Conservation (phyloP, 176 grass and related monocot species). For the Phoenix dactylifera region DNA sequence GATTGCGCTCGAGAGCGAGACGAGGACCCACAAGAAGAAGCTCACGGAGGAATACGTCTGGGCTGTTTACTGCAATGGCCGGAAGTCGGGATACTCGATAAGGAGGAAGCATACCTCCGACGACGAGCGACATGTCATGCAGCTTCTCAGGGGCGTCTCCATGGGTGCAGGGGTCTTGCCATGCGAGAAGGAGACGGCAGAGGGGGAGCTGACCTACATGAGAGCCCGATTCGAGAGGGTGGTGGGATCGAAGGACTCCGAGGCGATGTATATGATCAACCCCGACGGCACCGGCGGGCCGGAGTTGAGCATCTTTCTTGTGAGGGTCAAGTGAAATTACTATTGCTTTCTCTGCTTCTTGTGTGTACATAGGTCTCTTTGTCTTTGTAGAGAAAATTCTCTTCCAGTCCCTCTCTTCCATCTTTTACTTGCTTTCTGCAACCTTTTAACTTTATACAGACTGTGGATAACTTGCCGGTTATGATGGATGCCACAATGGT, state of each 20-base stretch:
- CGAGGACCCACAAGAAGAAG: constrained; percentile 51
- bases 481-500: no score
- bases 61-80: constrained; percentile 92
- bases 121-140: constrained; percentile 71
- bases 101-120: constrained; percentile 71
- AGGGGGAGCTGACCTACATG: constrained; percentile 91
- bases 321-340: constrained; percentile 67
- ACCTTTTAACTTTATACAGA: no score
- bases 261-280: constrained; percentile 98
- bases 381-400: no score
- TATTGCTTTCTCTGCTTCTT: background rate
- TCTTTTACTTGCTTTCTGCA: no score
- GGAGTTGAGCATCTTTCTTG: constrained; percentile 90
- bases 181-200: constrained; percentile 53
- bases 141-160: constrained; percentile 77
- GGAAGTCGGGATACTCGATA: constrained; percentile 87
- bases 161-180: constrained; percentile 94
- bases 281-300: constrained; percentile 23
- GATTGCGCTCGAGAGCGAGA: constrained; percentile 94
- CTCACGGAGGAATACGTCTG: constrained; percentile 91
- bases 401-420: no score
- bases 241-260: constrained; percentile 86
- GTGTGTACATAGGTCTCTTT: no score
- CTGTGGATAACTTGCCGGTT: no score
- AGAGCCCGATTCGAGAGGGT: constrained; percentile 85